Percentiles rank a stretch among this genome's conserved stretches.
Evolutionary conservation across 495 filamentous ascomycete species (phyloP).

Genomic region (Aspergillus mulundensis): DNA sequence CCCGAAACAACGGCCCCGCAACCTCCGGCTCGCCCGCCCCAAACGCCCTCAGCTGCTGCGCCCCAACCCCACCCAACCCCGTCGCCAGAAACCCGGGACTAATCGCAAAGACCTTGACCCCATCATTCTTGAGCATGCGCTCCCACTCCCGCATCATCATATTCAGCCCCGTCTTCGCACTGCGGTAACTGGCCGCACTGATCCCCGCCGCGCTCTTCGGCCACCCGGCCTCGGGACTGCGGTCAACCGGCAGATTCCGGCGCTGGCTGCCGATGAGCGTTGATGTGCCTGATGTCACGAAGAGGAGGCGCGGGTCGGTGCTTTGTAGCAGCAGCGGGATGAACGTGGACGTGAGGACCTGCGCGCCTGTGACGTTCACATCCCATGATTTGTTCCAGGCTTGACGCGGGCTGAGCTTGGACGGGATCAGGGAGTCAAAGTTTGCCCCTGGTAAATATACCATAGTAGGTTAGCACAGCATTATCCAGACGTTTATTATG

Average conservation of each 20-base stretch:
- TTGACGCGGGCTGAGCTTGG: slow-evolving; percentile 31
- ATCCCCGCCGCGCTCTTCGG: slow-evolving; percentile 27
- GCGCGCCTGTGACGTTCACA: slow-evolving; percentile 50
- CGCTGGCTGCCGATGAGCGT: slow-evolving; percentile 38
- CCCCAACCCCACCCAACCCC: slow-evolving; percentile 33
- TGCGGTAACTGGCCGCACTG: slow-evolving; percentile 41
- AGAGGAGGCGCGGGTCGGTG: slow-evolving; percentile 43
- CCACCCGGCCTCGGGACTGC: slow-evolving; percentile 41
- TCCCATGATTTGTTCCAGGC: slow-evolving; percentile 52
- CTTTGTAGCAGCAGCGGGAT: slow-evolving; percentile 44
- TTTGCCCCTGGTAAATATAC: slow-evolving; percentile 32
- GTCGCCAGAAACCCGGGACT: slow-evolving; percentile 57
- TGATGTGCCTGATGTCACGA: slow-evolving; percentile 47
- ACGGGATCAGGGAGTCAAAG: slow-evolving; percentile 31
- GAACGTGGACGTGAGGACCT: slow-evolving; percentile 44
- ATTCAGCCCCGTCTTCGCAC: slow-evolving; percentile 57
- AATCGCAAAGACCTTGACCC: slow-evolving; percentile 56
- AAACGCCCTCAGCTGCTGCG: slow-evolving; percentile 28
- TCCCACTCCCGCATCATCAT: slow-evolving; percentile 63
- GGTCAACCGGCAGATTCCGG: slow-evolving; percentile 24
- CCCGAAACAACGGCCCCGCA: slow-evolving; percentile 40
- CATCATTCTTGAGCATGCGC: slow-evolving; percentile 49
- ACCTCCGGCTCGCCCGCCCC: slow-evolving; percentile 40
- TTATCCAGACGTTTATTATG: too few species aligned
- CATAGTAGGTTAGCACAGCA: too few species aligned